A percentile compares a stretch with the other conserved stretches of the same genome.
Conservation (phyloP, 2,329 filamentous ascomycete species). For the Pseudogymnoascus sp. region DNA sequence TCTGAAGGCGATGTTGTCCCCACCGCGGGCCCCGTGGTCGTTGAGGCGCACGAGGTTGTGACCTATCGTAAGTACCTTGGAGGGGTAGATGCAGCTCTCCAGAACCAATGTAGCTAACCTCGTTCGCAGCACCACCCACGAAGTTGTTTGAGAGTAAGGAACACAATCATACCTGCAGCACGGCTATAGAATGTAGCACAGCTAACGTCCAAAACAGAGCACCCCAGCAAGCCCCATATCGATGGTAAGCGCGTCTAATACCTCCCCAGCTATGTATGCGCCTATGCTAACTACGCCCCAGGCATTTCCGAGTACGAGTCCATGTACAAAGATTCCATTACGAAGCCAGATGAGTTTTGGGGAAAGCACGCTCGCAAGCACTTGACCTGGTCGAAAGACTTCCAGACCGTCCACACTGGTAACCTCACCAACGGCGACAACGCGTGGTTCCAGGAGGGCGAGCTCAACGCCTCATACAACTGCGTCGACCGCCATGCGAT, state of each 20-base stretch:
- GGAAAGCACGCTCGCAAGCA: conserved; percentile 76
- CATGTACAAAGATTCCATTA: conserved; percentile 77
- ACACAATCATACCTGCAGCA: not conserved
- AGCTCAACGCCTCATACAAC: conserved; percentile 94
- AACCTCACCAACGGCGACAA: conserved; percentile 71
- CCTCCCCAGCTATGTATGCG: not conserved
- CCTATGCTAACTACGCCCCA: conserved; percentile 24
- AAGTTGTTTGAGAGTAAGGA: conserved; percentile 61
- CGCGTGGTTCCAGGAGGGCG: conserved; percentile 91
- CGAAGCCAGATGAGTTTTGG: conserved; percentile 86
- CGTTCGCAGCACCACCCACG: conserved; percentile 47
- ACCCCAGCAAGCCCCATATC: conserved; percentile 62
- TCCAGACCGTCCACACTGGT: conserved; percentile 78
- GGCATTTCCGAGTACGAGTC: conserved; percentile 59
- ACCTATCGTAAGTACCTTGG: conserved; percentile 54
- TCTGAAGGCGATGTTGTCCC: conserved; percentile 32
- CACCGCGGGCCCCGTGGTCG: conserved; percentile 51
- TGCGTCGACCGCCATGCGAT: conserved; percentile 95
- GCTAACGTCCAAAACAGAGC: conserved; percentile 39
- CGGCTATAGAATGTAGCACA: not conserved
- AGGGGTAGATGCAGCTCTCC: conserved; percentile 17
- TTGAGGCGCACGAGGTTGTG: conserved; percentile 68
- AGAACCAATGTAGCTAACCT: conserved; percentile 17
- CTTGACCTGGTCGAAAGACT: conserved; percentile 83
- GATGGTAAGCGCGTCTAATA: conserved; percentile 39